Evolutionary conservation across 805 yeast genomes (phyloP).

Genomic region (Metschnikowia peoriensis): DNA sequence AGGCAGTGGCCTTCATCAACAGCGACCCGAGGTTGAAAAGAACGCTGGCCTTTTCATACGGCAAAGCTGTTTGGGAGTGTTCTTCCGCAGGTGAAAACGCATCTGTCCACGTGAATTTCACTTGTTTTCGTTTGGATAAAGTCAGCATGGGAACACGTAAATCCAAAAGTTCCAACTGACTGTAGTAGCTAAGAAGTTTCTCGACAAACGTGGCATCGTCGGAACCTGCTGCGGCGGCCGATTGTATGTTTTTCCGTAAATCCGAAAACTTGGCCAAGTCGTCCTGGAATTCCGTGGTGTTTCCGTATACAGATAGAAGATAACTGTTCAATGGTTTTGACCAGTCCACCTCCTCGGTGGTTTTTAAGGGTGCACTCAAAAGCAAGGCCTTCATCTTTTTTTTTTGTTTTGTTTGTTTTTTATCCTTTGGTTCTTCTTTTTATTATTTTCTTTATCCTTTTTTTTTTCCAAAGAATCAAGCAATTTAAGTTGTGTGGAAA

Average conservation of each 20-base stretch:
- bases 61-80: slow-evolving; percentile 71
- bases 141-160: slow-evolving; percentile 67
- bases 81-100: slow-evolving; percentile 50
- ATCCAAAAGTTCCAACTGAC: slow-evolving; percentile 77
- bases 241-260: slow-evolving; percentile 45
- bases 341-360: slow-evolving; percentile 67
- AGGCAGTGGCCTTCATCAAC: slow-evolving; percentile 48
- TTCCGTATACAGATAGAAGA: slow-evolving; percentile 62
- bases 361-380: slow-evolving; percentile 30
- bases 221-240: slow-evolving; percentile 46
- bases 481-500: background rate
- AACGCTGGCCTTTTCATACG: slow-evolving; percentile 86
- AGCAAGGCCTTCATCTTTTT: slow-evolving; percentile 20
- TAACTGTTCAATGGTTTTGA: slow-evolving; percentile 54
- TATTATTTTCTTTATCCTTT: background rate
- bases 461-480: background rate
- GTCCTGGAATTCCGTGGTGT: slow-evolving; percentile 52
- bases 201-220: slow-evolving; percentile 48
- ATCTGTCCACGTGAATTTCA: slow-evolving; percentile 79
- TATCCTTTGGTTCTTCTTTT: background rate
- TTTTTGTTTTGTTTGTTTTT: background rate
- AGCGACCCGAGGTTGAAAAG: slow-evolving; percentile 76
- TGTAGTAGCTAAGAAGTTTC: slow-evolving; percentile 66
- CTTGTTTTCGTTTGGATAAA: slow-evolving; percentile 41
- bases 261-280: slow-evolving; percentile 56